A percentile compares a stretch with the other conserved stretches of the same genome.
Conservation (phyloP, 2,329 filamentous ascomycete genomes). For the Byssochlamys sp. region DNA sequence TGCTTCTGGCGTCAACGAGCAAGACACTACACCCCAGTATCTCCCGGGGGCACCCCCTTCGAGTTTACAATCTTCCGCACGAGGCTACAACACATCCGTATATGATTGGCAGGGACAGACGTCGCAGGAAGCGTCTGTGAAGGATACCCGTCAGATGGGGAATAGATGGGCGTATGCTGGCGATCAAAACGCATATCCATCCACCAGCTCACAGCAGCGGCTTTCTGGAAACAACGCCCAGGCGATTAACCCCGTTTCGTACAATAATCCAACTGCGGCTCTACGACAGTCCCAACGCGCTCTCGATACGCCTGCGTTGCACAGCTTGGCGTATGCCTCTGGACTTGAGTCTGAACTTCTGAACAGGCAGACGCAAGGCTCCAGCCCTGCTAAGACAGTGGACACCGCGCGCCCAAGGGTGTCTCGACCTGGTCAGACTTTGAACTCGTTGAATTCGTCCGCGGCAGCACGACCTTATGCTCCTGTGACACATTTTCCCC, state of each 20-base stretch:
- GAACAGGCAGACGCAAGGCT: conserved; percentile 3
- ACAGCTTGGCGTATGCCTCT: conserved; percentile 15
- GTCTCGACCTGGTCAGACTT: neutral
- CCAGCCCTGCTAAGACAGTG: conserved; percentile 2
- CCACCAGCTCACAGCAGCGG: neutral
- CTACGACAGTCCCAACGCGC: neutral
- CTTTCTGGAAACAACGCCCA: neutral
- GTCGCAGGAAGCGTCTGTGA: neutral
- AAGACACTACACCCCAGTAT: conserved; percentile 4
- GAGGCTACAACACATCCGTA: neutral
- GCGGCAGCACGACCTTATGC: neutral
- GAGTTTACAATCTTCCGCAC: neutral
- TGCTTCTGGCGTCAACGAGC: conserved; percentile 3
- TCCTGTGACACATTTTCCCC: neutral
- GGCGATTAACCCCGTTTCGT: neutral
- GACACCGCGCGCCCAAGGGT: neutral
- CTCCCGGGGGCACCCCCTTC: neutral
- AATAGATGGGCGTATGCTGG: neutral
- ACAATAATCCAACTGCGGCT: neutral
- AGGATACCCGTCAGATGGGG: neutral
- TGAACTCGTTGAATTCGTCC: neutral
- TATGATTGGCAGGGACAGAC: neutral
- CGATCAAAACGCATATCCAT: neutral
- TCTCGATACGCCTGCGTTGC: conserved; percentile 9
- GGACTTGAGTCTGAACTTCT: conserved; percentile 9